Base-by-base conservation (phyloP, 768 basidiomycete genomes). In the Tulasnella calospora region DNA sequence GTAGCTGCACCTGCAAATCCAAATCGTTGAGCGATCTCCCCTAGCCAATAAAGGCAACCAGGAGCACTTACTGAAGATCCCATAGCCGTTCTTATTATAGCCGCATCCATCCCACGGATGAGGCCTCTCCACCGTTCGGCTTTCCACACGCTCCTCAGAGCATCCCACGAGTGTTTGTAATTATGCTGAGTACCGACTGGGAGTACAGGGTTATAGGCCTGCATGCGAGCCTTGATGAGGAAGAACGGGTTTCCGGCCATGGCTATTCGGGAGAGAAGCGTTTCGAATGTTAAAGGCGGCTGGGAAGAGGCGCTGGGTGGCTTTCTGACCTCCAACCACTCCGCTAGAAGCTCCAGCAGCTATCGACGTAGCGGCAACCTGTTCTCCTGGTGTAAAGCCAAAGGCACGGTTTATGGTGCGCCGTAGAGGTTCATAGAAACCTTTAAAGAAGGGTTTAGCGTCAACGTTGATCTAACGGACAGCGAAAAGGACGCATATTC, bases 221-320 rank as follows among this genome's bases (percentile, higher is more conserved):
- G 98, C 93, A 99, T 98, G 69, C 98, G 90, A 7, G 98, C 98
- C 86, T 99, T 99, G 83, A 99, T 90, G 78, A 99, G 86, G 85
- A 98, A 99, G 17, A 98, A 85, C 0, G 96, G 96, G 83, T 94
- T 97, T 57, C 95, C 96, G 61, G 96, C 84, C 23, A 83, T 80
- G 1, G 84, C 84, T 83, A 73, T 79, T 55, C 27, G n/a, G 46
- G 33, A 78, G 44, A 12, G 40, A 27, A 30, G 23, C 33, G 33
- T 27, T n/a, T 70, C 30, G 69, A 21, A 55, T 15, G 30, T 77
- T 47, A 71, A 69, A 30, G 35, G 23, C 40, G 35, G 30, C 23
- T 40, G 41, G 12, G 51, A 46, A 46, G 33, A 51, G 17, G 21
- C 38, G 51, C n/a, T 51, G 21, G 23, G 51, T 51, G 23, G 51